A percentile compares a stretch with the other conserved stretches of the same genome.
Evolutionary conservation across 805 yeast species (phyloP).

Genomic region (Saccharomycopsis microspora): DNA sequence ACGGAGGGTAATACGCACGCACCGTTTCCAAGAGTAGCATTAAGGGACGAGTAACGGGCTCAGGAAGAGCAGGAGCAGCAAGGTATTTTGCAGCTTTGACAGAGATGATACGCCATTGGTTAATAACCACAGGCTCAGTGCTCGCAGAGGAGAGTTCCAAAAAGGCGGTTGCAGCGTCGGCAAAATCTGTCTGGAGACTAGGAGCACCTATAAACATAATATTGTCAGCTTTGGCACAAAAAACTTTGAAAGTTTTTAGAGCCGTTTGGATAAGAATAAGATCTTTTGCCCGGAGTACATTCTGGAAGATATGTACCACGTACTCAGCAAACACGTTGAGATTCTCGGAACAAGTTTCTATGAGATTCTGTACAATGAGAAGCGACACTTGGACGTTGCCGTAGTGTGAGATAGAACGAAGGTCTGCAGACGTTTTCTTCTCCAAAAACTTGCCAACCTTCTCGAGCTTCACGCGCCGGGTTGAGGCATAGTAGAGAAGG

Average conservation of each 20-base stretch:
- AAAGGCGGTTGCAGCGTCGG: conserved; percentile 24
- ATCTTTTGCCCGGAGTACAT: conserved; percentile 46
- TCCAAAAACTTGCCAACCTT: conserved; percentile 68
- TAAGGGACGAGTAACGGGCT: too few relatives aligned
- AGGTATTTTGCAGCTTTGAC: conserved; percentile 21
- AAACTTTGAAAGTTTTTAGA: conserved; percentile 34
- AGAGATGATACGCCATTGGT: conserved; percentile 14
- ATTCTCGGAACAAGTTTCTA: conserved; percentile 70
- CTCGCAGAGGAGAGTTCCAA: conserved; percentile 18
- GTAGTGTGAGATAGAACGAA: conserved; percentile 39
- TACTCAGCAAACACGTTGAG: conserved; percentile 70
- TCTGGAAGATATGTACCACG: conserved; percentile 47
- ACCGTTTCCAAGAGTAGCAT: too few relatives aligned
- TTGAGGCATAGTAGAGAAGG: conserved; percentile 78
- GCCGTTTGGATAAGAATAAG: conserved; percentile 45
- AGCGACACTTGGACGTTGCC: conserved; percentile 83
- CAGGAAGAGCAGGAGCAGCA: conserved; percentile 5
- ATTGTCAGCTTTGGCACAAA: conserved; percentile 44
- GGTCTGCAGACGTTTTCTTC: conserved; percentile 50
- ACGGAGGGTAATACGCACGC: too few relatives aligned
- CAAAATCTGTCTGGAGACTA: conserved; percentile 39
- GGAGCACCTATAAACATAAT: conserved; percentile 58
- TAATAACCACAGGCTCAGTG: background rate
- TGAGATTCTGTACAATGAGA: conserved; percentile 55
- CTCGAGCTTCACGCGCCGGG: conserved; percentile 79